phyloP scores from a whole-genome alignment of 1,139 yeast genomes.

The Geotrichum phurueaensis region DNA sequence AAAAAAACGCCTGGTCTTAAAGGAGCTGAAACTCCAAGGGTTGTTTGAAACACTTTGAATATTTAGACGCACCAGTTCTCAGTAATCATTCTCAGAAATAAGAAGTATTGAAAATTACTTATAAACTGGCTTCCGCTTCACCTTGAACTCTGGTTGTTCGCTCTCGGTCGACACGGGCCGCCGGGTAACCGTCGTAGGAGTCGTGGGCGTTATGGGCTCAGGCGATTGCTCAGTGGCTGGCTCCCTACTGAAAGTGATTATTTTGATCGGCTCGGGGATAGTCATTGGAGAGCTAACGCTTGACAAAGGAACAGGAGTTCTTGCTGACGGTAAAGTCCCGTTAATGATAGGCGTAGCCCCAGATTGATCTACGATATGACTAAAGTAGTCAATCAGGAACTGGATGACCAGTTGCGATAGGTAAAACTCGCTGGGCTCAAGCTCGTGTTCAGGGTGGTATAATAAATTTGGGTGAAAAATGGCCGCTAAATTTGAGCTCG shows the following conservation, averaged over 20 bases:
- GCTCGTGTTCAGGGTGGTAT: neutral
- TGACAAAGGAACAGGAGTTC: neutral
- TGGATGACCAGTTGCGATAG: neutral
- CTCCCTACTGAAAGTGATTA: neutral
- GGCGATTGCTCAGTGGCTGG: neutral
- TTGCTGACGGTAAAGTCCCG: neutral
- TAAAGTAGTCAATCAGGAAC: neutral
- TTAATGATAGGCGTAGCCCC: neutral
- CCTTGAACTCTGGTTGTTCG: neutral
- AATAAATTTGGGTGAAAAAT: neutral
- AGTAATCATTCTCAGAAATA: neutral
- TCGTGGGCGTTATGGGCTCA: neutral
- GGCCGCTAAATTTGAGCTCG: neutral
- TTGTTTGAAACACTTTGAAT: neutral
- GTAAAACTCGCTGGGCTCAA: neutral
- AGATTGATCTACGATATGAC: neutral
- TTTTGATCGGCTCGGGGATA: neutral
- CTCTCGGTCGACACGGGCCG: neutral
- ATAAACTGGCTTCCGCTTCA: neutral
- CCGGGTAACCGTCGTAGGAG: neutral
- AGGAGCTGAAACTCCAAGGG: neutral
- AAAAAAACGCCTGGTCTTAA: too few relatives aligned
- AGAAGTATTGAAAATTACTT: neutral
- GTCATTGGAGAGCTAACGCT: neutral
- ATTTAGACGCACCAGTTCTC: neutral